These are phyloP conservation scores for Bromus sterilis DNA, from an alignment of 176 grass and related monocot genomes.

Conservation along the genomic window DNA sequence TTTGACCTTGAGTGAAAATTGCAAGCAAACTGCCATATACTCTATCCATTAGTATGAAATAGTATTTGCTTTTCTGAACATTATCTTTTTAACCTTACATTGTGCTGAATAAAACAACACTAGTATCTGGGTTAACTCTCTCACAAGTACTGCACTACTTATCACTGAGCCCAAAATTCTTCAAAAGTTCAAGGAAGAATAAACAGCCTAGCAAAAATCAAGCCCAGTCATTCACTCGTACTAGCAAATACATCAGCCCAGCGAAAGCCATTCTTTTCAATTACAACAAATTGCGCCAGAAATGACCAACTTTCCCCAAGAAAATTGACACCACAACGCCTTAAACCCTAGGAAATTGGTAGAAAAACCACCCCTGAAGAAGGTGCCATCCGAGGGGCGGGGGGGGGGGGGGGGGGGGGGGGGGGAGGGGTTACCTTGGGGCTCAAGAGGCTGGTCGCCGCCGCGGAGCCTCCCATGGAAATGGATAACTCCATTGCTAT, in stretches of 20 bases:
- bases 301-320: background rate
- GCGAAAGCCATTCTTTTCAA: background rate
- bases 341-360: background rate
- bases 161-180: background rate
- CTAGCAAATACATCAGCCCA: background rate
- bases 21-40: background rate
- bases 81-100: background rate
- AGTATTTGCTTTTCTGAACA: background rate
- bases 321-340: background rate
- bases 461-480: background rate
- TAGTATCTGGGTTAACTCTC: too few species aligned
- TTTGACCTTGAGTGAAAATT: background rate
- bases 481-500: conserved; percentile 31
- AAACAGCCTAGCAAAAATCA: background rate
- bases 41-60: background rate
- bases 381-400: background rate
- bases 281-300: background rate
- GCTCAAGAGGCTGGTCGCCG: background rate
- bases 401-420: background rate
- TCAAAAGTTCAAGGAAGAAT: background rate
- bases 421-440: conserved; percentile 13
- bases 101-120: background rate
- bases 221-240: background rate
- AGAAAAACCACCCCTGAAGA: background rate
- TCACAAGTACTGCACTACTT: background rate